phyloP scores from a whole-genome alignment of 345 rosid genomes.

The Arabis alpina region DNA sequence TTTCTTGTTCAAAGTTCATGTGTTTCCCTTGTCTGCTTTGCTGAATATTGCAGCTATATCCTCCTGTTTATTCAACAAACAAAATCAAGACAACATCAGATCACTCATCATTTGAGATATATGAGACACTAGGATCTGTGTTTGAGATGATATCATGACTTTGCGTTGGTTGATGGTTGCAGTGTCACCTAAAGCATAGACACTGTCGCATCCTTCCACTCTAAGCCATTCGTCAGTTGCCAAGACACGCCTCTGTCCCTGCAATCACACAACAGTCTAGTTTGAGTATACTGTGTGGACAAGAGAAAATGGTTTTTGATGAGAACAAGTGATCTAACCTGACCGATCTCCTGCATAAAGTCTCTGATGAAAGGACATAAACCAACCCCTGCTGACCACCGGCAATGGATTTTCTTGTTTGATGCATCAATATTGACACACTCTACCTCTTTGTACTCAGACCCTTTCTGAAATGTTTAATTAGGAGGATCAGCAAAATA shows the following conservation, averaged over 20 bases:
- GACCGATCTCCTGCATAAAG: constrained; percentile 80
- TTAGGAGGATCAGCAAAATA: no score
- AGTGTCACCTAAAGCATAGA: constrained; percentile 80
- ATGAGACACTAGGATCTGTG: no score
- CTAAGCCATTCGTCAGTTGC: constrained; percentile 90
- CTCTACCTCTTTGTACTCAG: constrained; percentile 69
- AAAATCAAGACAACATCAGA: neutral
- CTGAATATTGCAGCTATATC: constrained; percentile 69
- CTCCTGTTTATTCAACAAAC: constrained; percentile 58
- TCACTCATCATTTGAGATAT: no score
- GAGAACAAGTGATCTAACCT: constrained; percentile 45
- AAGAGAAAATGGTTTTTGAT: neutral
- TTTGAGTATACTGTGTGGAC: neutral
- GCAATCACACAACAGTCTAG: constrained; percentile 28
- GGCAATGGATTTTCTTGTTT: constrained; percentile 61
- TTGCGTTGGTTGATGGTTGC: constrained; percentile 76
- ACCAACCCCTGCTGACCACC: constrained; percentile 86
- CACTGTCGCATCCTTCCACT: constrained; percentile 61
- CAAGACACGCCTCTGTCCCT: constrained; percentile 62
- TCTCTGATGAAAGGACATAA: constrained; percentile 67
- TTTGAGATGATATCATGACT: constrained; percentile 55
- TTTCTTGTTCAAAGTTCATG: constrained; percentile 51
- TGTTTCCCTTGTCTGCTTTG: constrained; percentile 63
- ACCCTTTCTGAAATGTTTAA: constrained; percentile 51
- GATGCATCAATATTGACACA: constrained; percentile 63